Percentiles rank a stretch among this genome's conserved stretches.
phyloP scores from a whole-genome alignment of 2,329 filamentous ascomycete species.

The Fusarium equiseti region DNA sequence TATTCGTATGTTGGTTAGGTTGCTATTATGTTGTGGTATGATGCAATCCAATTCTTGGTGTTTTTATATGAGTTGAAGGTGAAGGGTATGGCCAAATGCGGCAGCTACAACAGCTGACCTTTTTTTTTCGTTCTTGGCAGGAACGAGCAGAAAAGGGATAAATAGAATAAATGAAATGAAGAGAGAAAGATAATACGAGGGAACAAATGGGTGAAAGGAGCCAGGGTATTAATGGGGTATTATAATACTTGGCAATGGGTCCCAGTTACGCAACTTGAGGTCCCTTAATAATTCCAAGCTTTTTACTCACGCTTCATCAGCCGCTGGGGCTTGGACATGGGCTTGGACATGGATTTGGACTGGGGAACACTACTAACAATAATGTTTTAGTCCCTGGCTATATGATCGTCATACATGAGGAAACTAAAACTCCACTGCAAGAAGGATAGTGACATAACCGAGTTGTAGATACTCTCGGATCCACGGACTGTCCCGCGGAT shows the following conservation, averaged over 20 bases:
- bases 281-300: conserved; percentile 25
- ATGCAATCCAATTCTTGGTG: not conserved
- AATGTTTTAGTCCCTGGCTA: not conserved
- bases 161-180: not conserved
- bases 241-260: conserved; percentile 23
- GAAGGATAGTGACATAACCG: conserved; percentile 5
- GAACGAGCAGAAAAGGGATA: not conserved
- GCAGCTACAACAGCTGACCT: conserved; percentile 6
- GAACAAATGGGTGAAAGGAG: not conserved
- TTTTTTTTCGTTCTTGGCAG: conserved; percentile 5
- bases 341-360: no score
- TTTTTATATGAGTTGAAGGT: not conserved
- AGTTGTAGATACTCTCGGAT: conserved; percentile 3
- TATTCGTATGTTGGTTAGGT: conserved; percentile 28
- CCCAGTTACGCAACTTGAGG: conserved; percentile 19
- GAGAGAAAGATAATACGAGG: not conserved
- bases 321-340: not conserved
- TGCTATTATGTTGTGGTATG: not conserved
- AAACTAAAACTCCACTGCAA: conserved; percentile 14
- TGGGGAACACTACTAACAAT: not conserved
- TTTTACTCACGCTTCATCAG: conserved; percentile 4
- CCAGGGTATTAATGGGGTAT: conserved; percentile 3
- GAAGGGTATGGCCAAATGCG: not conserved
- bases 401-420: conserved; percentile 7
- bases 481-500: conserved; percentile 15